phyloP scores from a whole-genome alignment of 192 early-diverging fungal species.

The Funneliformis geosporum region DNA sequence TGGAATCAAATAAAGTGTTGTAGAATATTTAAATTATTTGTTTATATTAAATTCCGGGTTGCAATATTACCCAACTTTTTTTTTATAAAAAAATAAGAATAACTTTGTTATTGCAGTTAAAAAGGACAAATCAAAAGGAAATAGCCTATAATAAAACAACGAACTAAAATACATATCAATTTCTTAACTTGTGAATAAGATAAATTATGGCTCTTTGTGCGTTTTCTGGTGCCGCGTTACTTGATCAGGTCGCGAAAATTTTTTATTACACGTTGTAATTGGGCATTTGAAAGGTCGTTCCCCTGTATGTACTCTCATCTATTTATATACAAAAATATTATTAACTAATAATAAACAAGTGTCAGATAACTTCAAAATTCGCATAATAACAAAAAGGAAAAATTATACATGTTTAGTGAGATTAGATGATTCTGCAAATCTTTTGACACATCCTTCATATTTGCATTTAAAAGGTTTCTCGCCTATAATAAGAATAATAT shows the following conservation, averaged over 20 bases:
- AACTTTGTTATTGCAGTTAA: no score
- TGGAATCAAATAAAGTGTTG: neutral
- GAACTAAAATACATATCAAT: no score
- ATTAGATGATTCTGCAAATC: constrained; percentile 59
- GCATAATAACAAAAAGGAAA: neutral
- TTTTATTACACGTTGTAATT: constrained; percentile 46
- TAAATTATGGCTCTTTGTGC: neutral
- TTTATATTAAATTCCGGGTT: no score
- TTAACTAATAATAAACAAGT: no score
- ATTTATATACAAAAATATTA: constrained; percentile 5
- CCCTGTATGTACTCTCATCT: constrained; percentile 63
- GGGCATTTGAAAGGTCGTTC: constrained; percentile 72
- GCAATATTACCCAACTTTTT: neutral
- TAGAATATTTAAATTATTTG: neutral
- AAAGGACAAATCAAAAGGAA: neutral
- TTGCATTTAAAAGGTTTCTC: constrained; percentile 59
- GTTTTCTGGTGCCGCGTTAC: constrained; percentile 35
- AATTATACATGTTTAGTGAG: constrained; percentile 54
- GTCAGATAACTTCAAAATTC: neutral
- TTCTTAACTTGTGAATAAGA: no score
- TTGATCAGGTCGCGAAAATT: constrained; percentile 58
- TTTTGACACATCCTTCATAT: constrained; percentile 53
- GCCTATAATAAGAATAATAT: constrained; percentile 22
- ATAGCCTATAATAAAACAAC: neutral
- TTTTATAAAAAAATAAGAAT: no score